Percentiles rank a stretch among this genome's conserved stretches.
Conservation (phyloP, 2,329 filamentous ascomycete species). For the Alternaria sp. region DNA sequence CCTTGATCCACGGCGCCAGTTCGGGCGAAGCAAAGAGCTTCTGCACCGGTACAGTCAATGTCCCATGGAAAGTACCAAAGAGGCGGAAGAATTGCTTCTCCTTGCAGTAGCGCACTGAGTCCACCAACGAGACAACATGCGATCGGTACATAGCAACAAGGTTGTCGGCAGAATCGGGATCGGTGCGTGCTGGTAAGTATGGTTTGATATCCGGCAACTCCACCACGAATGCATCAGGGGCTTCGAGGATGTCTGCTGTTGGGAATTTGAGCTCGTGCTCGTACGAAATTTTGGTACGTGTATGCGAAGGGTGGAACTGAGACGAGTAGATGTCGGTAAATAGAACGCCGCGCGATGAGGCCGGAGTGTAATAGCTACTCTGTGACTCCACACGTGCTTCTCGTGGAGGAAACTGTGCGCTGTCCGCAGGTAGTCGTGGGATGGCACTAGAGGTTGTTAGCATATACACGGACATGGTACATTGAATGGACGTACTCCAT, state of each 20-base stretch:
- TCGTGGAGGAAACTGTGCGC: conserved; percentile 55
- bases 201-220: conserved; percentile 84
- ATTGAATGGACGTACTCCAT: conserved; percentile 39
- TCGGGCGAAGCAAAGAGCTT: conserved; percentile 85
- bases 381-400: conserved; percentile 39
- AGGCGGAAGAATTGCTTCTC: conserved; percentile 96
- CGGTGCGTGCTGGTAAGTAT: conserved; percentile 82
- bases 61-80: conserved; percentile 94
- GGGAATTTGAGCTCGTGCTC: conserved; percentile 71
- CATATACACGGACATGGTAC: background rate
- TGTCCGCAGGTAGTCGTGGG: conserved; percentile 58
- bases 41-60: conserved; percentile 94
- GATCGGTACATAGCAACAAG: conserved; percentile 89
- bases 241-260: conserved; percentile 62
- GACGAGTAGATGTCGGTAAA: conserved; percentile 57
- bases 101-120: conserved; percentile 94
- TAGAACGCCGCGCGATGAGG: conserved; percentile 54
- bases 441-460: conserved; percentile 47
- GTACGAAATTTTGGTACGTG: conserved; percentile 61
- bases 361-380: conserved; percentile 44
- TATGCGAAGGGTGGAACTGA: conserved; percentile 49
- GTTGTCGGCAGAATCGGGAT: conserved; percentile 85
- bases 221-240: conserved; percentile 73
- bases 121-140: conserved; percentile 93
- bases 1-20: conserved; percentile 90